Conservation (phyloP, 1,139 yeast genomes). For the Hyphopichia pseudoburtonii region DNA sequence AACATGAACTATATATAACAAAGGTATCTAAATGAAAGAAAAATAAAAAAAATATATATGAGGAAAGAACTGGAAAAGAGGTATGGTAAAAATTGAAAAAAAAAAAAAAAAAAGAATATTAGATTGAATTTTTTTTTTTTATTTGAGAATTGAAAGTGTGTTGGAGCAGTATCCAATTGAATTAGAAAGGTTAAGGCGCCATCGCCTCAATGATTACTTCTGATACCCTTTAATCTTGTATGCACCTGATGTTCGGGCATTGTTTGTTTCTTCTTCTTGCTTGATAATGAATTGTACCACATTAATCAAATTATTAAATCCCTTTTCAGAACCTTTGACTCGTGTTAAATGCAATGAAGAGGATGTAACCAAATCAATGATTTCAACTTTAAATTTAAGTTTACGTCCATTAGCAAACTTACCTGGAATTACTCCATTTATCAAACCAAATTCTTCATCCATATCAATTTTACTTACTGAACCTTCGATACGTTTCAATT, state of each 20-base stretch:
- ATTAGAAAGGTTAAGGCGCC: no score
- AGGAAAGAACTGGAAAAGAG: background rate
- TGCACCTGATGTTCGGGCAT: constrained; percentile 15
- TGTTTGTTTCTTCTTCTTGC: constrained; percentile 33
- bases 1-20: no score
- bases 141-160: constrained; percentile 1
- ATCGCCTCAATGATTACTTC: no score
- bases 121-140: no score
- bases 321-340: constrained; percentile 67
- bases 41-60: no score
- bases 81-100: background rate
- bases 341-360: constrained; percentile 57
- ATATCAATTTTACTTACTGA: constrained; percentile 42
- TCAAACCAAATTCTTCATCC: constrained; percentile 44
- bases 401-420: constrained; percentile 49
- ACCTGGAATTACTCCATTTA: constrained; percentile 50
- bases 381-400: constrained; percentile 47
- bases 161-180: no score
- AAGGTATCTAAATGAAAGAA: no score
- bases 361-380: constrained; percentile 37
- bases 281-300: constrained; percentile 44
- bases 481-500: constrained; percentile 52
- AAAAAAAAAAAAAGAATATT: background rate
- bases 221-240: no score
- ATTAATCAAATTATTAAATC: constrained; percentile 54